Base-by-base conservation (phyloP, 2,329 filamentous ascomycete species). In the Aspergillus candidus region DNA sequence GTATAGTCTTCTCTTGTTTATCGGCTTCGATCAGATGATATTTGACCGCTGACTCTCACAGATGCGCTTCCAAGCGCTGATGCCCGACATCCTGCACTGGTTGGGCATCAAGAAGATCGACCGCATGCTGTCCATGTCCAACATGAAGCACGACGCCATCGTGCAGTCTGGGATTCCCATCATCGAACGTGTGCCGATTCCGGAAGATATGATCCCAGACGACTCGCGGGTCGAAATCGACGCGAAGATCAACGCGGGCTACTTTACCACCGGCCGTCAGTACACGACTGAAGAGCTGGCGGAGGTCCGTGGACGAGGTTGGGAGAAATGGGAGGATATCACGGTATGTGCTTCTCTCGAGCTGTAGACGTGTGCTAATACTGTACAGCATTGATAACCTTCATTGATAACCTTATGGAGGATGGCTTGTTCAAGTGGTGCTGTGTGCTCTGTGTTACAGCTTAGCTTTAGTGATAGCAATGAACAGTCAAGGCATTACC, bases 221-320 rank as follows among this genome's bases (percentile, higher is more conserved):
- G 93, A 97, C 69, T 94, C 89, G 41, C 78, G 91, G 54, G 93
- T 97, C n/a, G 93, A 98, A 68, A 98, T 97, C 61, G 93, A 97
- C 68, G 93, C 93, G 47, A 97, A 97, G 74, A 96, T 97, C 63
- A 93, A 91, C 57, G 89, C 91, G 48, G 93, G 81, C 15, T 83
- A 83, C 61, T 83, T 96, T 65, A 96, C 91, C 6, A 88, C 84
- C 11, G 91, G 90, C 40, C 89, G 93, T 69, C 79, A 88, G 57
- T 88, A 94, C 80, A 93, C 86, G 2, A 81, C 84, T 62, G 86
- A 91, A 44, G 90, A 96, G 67, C 76, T 97, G 51, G 75, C 83
- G 54, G 83, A 86, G 43, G 89, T 97, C 22, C 84, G 93, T 65
- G 91, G 91, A 50, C 80, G 91, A 54, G 86, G 88, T 55, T 96